Conservation (phyloP, 306 rosid genomes). For the Citrullus amarus region DNA sequence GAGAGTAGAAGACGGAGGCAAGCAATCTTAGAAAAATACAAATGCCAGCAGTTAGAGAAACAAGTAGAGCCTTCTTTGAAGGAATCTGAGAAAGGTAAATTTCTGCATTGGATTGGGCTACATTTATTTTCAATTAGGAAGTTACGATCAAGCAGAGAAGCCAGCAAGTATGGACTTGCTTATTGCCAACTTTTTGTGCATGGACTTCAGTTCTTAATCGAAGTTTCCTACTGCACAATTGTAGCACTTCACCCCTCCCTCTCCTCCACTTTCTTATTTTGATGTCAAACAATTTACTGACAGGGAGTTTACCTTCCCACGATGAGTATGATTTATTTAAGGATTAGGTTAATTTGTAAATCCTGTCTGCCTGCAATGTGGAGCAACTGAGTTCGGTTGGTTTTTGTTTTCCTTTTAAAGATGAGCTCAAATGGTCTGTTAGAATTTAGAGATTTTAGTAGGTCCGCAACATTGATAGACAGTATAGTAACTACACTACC, state of each 20-base stretch:
- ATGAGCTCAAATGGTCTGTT: neutral
- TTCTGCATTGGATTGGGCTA: neutral
- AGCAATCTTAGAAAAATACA: conserved; percentile 87
- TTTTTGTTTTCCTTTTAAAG: neutral
- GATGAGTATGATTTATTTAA: neutral
- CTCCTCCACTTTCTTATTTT: neutral
- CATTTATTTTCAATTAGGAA: neutral
- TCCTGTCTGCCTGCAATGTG: neutral
- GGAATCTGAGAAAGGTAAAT: conserved; percentile 37
- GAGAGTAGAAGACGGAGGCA: conserved; percentile 81
- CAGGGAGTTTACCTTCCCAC: neutral
- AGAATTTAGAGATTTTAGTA: neutral
- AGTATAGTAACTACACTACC: neutral
- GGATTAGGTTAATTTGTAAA: neutral
- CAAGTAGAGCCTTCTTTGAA: conserved; percentile 24
- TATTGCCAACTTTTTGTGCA: neutral
- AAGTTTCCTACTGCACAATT: neutral
- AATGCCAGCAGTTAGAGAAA: conserved; percentile 37
- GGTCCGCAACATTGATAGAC: neutral
- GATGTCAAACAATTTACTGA: neutral
- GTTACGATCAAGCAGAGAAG: neutral
- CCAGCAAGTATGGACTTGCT: neutral
- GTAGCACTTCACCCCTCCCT: neutral
- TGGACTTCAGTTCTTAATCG: neutral
- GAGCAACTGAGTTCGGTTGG: neutral